Evolutionary conservation across 495 filamentous ascomycete species (phyloP).

Genomic region (Jackrogersella multiformis): DNA sequence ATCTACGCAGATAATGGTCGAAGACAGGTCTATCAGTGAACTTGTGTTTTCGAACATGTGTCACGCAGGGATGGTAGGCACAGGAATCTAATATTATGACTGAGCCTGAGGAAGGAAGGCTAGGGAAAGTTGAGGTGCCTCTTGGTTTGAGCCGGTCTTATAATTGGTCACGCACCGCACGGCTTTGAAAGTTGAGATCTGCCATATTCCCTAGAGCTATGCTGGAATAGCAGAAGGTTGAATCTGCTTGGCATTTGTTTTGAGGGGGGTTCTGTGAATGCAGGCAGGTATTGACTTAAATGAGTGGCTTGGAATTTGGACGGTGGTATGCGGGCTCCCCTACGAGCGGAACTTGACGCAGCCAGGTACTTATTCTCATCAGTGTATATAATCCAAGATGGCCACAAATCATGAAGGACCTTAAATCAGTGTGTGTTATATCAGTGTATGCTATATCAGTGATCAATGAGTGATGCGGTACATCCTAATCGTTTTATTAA

Average conservation of each 20-base stretch:
- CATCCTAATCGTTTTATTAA: constrained; percentile 14
- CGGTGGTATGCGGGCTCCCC: constrained; percentile 10
- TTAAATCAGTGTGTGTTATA: background rate
- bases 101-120: background rate
- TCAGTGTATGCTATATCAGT: no score
- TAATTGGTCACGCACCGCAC: background rate
- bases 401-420: background rate
- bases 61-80: background rate
- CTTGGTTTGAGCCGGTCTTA: background rate
- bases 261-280: constrained; percentile 7
- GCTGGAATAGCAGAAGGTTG: constrained; percentile 1
- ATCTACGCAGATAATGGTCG: constrained; percentile 51
- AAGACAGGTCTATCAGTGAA: constrained; percentile 50
- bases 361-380: constrained; percentile 13
- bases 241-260: constrained; percentile 12
- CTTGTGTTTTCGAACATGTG: background rate
- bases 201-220: background rate
- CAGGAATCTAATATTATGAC: background rate
- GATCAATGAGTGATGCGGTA: constrained; percentile 6
- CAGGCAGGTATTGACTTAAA: constrained; percentile 1
- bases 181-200: constrained; percentile 11
- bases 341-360: background rate
- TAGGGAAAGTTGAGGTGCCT: background rate
- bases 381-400: constrained; percentile 23
- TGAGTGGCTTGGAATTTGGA: constrained; percentile 22